Percentiles rank a stretch among this genome's conserved stretches.
phyloP scores from a whole-genome alignment of 2,329 filamentous ascomycete genomes.

The Claviceps paspali region DNA sequence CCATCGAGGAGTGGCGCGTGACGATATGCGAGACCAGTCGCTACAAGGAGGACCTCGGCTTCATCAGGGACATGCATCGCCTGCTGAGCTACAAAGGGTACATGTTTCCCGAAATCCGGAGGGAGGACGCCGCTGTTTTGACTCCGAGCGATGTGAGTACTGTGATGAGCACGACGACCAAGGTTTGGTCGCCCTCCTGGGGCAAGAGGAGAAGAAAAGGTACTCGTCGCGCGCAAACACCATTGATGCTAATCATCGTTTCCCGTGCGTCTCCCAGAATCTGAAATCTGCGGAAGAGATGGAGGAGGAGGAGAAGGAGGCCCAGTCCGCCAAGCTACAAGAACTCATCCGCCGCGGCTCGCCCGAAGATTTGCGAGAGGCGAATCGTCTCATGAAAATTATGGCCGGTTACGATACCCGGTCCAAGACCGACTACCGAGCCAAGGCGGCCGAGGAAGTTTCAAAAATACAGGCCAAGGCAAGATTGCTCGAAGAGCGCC shows the following conservation, averaged over 20 bases:
- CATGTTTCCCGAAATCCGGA: constrained; percentile 78
- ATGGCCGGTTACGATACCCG: constrained; percentile 96
- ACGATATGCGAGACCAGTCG: constrained; percentile 97
- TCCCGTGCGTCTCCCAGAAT: constrained; percentile 39
- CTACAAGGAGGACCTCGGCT: constrained; percentile 93
- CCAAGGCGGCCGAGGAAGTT: constrained; percentile 93
- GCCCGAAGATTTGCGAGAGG: constrained; percentile 88
- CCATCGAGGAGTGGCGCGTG: constrained; percentile 94
- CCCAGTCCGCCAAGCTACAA: constrained; percentile 94
- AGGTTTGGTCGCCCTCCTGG: no score
- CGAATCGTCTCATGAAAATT: constrained; percentile 95
- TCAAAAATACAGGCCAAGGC: constrained; percentile 93
- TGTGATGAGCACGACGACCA: no score
- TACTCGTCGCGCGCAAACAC: no score
- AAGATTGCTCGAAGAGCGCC: constrained; percentile 76
- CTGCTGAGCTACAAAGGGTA: constrained; percentile 95
- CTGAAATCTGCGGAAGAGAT: constrained; percentile 95
- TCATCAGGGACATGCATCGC: constrained; percentile 94
- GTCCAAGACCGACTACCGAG: constrained; percentile 92
- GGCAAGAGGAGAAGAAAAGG: not conserved
- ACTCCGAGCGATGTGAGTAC: constrained; percentile 92
- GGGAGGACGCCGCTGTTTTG: constrained; percentile 88
- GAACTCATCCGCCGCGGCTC: constrained; percentile 86
- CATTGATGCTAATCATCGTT: constrained; percentile 1
- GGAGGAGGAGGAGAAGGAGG: constrained; percentile 90